A percentile compares a stretch with the other conserved stretches of the same genome.
phyloP scores from a whole-genome alignment of 140 eudicot species.

The Flaveria floridana region DNA sequence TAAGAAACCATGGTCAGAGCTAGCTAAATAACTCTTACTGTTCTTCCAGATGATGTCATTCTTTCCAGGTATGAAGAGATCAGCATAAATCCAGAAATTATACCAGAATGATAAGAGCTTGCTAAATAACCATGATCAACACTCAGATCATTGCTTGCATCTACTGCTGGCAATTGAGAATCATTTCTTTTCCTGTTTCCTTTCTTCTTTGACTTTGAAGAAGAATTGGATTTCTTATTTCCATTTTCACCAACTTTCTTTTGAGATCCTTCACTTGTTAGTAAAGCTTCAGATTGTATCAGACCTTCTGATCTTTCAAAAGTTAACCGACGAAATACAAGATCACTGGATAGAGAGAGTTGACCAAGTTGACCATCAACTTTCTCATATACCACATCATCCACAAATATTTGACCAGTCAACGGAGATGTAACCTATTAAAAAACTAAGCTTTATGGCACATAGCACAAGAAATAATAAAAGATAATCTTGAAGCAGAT shows the following conservation, averaged over 20 bases:
- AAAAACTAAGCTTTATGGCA: conserved; percentile 28
- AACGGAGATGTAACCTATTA: conserved; percentile 56
- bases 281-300: conserved; percentile 90
- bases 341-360: conserved; percentile 48
- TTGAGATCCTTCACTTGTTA: conserved; percentile 43
- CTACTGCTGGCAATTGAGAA: conserved; percentile 37
- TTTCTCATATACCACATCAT: conserved; percentile 79
- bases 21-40: conserved; percentile 42
- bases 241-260: conserved; percentile 32
- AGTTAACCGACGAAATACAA: conserved; percentile 69
- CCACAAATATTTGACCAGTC: conserved; percentile 77
- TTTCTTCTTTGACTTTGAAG: conserved; percentile 50
- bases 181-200: conserved; percentile 46
- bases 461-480: conserved; percentile 10
- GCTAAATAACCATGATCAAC: conserved; percentile 75
- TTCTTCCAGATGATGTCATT: conserved; percentile 43
- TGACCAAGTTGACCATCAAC: conserved; percentile 55
- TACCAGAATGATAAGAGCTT: conserved; percentile 86
- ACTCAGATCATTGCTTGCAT: conserved; percentile 39
- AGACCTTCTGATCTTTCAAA: conserved; percentile 70
- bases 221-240: conserved; percentile 39
- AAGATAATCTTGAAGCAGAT: conserved; percentile 14
- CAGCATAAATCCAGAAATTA: conserved; percentile 73
- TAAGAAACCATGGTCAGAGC: not conserved
- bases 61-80: conserved; percentile 59